Percentiles rank a stretch among this genome's conserved stretches.
Conservation (phyloP, 495 filamentous ascomycete species). For the Penicillium subrubescens region DNA sequence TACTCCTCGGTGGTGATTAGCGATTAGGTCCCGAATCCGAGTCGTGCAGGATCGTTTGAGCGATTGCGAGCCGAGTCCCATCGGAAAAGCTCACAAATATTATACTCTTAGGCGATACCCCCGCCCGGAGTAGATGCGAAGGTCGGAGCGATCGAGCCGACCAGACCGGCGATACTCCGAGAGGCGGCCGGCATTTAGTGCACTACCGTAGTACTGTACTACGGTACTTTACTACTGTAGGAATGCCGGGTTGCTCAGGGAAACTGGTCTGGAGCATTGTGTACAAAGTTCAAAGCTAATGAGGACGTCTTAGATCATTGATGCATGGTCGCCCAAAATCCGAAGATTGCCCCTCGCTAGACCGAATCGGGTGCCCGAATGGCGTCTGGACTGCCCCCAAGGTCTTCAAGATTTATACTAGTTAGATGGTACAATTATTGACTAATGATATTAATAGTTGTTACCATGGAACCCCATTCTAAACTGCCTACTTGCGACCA, state of each 20-base stretch:
- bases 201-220: background rate
- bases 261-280: background rate
- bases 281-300: background rate
- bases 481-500: background rate
- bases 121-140: constrained; percentile 10
- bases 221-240: background rate
- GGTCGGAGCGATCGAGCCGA: constrained; percentile 20
- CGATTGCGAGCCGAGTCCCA: background rate
- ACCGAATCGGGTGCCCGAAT: constrained; percentile 20
- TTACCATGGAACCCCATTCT: background rate
- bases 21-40: too few species aligned
- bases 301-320: background rate
- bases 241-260: background rate
- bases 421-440: too few species aligned
- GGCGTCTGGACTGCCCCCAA: background rate
- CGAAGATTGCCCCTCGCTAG: constrained; percentile 2
- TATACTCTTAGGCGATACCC: too few species aligned
- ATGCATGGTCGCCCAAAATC: background rate
- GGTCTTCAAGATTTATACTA: background rate
- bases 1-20: too few species aligned
- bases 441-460: too few species aligned
- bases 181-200: too few species aligned
- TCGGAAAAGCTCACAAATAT: background rate
- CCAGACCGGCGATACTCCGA: constrained; percentile 14
- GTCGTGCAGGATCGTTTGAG: too few species aligned